Base-by-base conservation (phyloP, 768 basidiomycete species). In the Russula olivacea region DNA sequence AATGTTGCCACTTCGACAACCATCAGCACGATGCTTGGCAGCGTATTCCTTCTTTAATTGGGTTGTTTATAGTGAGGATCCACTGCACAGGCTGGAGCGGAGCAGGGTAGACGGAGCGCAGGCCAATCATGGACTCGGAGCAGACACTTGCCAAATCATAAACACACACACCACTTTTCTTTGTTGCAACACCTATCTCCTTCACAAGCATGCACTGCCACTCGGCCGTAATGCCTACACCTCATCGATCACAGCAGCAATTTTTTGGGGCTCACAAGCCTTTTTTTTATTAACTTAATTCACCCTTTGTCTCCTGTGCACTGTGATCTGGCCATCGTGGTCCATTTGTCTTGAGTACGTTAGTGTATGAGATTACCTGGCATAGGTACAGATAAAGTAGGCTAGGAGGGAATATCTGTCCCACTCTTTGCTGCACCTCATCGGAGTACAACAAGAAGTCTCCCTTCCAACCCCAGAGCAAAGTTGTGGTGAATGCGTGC, bases 401-500 rank as follows among this genome's bases (percentile, higher is more conserved):
- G 50, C 17, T 45, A 51, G 25, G 25, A 45, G 41, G 28, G 41
- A 30, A 32, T 48, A 40, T 6, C 23, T 54, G 53, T 25, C 52
- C 52, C 14, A 28, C 51, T 34, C 12, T 21, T 30, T 14, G 32
- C 30, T 34, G 45, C 45, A 21, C 45, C 48, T 25, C 93, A 68
- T 94, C 93, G 51, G 89, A 89, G 72, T 92, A 89, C 23, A 94
- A 76, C 69, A 97, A 75, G 72, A 95, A 95, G 73, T 95, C 92
- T 30, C 86, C 84, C 73, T 80, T 84, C 17, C 83, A 86, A 47
- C 91, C 90, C 83, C 91, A 93, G 64, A 91, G 69, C 3, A 91
- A 89, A 75, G 88, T 90, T 59, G 88, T 75, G 10, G 89, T 88
- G 72, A 93, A 93, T 19, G 91, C 83, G 67, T 91, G 83, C 38